phyloP scores from a whole-genome alignment of 2,329 filamentous ascomycete species.

The Alternaria dauci region DNA sequence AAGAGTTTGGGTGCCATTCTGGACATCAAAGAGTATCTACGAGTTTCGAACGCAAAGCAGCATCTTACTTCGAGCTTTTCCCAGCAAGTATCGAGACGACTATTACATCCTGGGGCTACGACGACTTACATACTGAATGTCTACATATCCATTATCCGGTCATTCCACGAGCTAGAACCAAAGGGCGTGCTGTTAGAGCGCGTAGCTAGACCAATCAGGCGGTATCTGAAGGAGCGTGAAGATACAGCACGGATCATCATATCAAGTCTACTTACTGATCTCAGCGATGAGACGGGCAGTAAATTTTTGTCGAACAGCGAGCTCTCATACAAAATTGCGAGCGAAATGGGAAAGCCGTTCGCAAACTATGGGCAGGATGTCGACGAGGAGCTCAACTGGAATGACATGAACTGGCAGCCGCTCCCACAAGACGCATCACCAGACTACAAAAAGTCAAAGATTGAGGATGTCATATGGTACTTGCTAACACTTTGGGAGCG shows the following conservation, averaged over 20 bases:
- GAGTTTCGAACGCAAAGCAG: slow-evolving; percentile 71
- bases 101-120: slow-evolving; percentile 78
- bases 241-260: slow-evolving; percentile 82
- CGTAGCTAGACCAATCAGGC: slow-evolving; percentile 74
- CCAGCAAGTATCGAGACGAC: slow-evolving; percentile 67
- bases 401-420: slow-evolving; percentile 92
- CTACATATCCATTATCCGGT: slow-evolving; percentile 81
- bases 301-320: slow-evolving; percentile 67
- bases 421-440: slow-evolving; percentile 92
- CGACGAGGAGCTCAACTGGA: slow-evolving; percentile 79
- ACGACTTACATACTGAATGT: slow-evolving; percentile 78
- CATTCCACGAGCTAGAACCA: slow-evolving; percentile 77
- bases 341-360: slow-evolving; percentile 69
- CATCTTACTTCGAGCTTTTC: slow-evolving; percentile 76
- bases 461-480: slow-evolving; percentile 89
- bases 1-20: slow-evolving; percentile 74
- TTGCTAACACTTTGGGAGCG: slow-evolving; percentile 87
- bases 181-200: slow-evolving; percentile 80
- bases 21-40: slow-evolving; percentile 75
- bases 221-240: slow-evolving; percentile 79
- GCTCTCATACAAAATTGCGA: slow-evolving; percentile 71
- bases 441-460: slow-evolving; percentile 86
- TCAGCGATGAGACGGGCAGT: slow-evolving; percentile 57
- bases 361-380: slow-evolving; percentile 62
- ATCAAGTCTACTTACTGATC: slow-evolving; percentile 72